These are phyloP conservation scores for Podospora conica DNA, from an alignment of 495 filamentous ascomycete species.

Conservation along the genomic window DNA sequence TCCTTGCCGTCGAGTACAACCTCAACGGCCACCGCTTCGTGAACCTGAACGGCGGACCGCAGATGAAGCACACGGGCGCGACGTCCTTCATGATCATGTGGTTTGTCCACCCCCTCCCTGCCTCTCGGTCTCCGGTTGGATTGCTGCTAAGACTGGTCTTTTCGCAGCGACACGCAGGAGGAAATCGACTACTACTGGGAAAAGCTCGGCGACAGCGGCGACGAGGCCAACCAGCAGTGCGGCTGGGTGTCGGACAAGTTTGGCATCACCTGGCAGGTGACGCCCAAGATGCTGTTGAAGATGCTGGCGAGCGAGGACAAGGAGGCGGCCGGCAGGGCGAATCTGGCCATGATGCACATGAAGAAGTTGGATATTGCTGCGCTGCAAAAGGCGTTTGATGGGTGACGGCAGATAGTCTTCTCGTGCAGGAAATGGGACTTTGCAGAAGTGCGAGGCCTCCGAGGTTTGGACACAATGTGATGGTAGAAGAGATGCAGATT, in stretches of 20 bases:
- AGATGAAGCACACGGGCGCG: slow-evolving; percentile 27
- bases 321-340: slow-evolving; percentile 18
- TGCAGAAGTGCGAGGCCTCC: too few species aligned
- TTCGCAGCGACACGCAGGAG: slow-evolving; percentile 25
- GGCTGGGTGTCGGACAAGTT: slow-evolving; percentile 37
- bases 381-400: slow-evolving; percentile 29
- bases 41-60: slow-evolving; percentile 34
- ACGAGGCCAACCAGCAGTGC: slow-evolving; percentile 24
- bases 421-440: not conserved
- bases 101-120: not conserved
- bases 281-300: slow-evolving; percentile 26
- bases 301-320: slow-evolving; percentile 16
- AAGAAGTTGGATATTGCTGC: slow-evolving; percentile 33
- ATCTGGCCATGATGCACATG: slow-evolving; percentile 30
- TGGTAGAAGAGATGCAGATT: too few species aligned
- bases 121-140: too few species aligned
- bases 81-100: slow-evolving; percentile 31
- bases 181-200: slow-evolving; percentile 40
- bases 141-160: not conserved
- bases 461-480: too few species aligned
- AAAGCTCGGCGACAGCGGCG: slow-evolving; percentile 29
- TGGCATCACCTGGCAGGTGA: slow-evolving; percentile 37
- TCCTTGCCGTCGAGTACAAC: slow-evolving; percentile 27
- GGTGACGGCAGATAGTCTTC: not conserved
- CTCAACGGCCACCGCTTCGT: slow-evolving; percentile 32